Evolutionary conservation across 2,329 filamentous ascomycete species (phyloP), one percentile per base, ranked within the genome.

Genomic region (Gremmenia infestans): DNA sequence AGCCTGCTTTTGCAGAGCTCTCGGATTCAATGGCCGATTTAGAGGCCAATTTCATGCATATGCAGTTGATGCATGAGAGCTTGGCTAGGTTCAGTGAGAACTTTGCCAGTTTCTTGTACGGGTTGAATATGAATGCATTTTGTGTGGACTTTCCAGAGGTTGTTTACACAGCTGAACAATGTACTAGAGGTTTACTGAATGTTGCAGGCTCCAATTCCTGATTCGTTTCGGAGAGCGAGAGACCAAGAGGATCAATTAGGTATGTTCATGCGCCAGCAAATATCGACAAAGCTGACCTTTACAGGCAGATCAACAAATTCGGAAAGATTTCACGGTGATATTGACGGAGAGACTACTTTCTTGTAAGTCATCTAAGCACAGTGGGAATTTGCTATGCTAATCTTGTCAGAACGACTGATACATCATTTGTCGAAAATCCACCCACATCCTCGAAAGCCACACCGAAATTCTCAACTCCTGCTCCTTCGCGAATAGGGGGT

Each of bases 121-220:
- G 94, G 2, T 73, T 99, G 70, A 97, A 97, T 70, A 97, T 99
- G 92, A 97, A 97, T 72, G 94, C 94, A 1, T 99, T 97, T 71
- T 97, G 93, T 71, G 92, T 97, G 35, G 94, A 99, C 72, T 99
- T 97, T 63, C 89, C 91, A 0, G 94, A 99, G 83, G 91, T 91
- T 74, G 9, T 17, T 22, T 28, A 15, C n/a, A 14, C 6, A n/a
- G 8, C 14, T 14, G 14, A 8, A 32, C 6, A 17, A 22, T 35
- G 42, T 4, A 7, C 15, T 23, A 6, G 14, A n/a, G 9, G 5
- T n/a, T 48, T 40, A 35, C 11, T 55, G 23, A 48, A 32, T 4
- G 17, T 43, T 40, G 25, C 55, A 94, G 89, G 89, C 88, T 1
- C 92, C 92, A 0, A 83, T 96, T 61, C 70, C 85, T 8, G 91